Evolutionary conservation across 1,139 yeast genomes (phyloP), one percentile per base, ranked within the genome.

Genomic region (Lodderomyces theae): DNA sequence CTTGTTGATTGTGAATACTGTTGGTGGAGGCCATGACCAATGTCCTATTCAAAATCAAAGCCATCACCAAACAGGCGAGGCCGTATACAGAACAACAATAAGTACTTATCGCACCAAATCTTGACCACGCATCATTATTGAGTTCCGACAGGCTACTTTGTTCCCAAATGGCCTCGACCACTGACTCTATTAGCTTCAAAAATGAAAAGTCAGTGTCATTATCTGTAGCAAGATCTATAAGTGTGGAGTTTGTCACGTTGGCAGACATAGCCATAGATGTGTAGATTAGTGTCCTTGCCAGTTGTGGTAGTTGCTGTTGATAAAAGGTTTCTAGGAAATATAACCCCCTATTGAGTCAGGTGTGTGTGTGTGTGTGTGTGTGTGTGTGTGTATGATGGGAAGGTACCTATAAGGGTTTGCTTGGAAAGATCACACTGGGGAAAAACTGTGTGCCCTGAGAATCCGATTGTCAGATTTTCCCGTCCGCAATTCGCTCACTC

Each of bases 1-100:
- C 24, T 39, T 57, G 63, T 37, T 59, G 64, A 18, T 45, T 41
- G 15, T 58, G 50, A 30, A 53, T 46, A n/a, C 50, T 52, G 48
- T 84, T 66, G 0, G 84, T 72, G 6, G 84, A 73, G 0, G 89
- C 89, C 63, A 83, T 77, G 5, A 79, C 81, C 42, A 79, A 64
- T 0, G 86, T 81, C 41, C 90, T 61, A 57, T 84, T 83, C 54
- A 83, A 63, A 1, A 82, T 54, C 3, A 83, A 67, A 0, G 88
- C 86, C 72, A 83, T 80, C 9, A 75, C 61, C 69, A 83, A 73
- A 57, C 89, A 58, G 36, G 66, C 43, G 9, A 67, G 45, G 1
- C 72, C 74, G 42, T 68, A 68, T 19, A 61, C 48, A 7, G 72
- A 66, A 41, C 64, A 63, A 42, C 66, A 58, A 47, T 67, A 68